Conservation (phyloP, 1,139 yeast species). For the Hemisphaericaspora lyxosophila region DNA sequence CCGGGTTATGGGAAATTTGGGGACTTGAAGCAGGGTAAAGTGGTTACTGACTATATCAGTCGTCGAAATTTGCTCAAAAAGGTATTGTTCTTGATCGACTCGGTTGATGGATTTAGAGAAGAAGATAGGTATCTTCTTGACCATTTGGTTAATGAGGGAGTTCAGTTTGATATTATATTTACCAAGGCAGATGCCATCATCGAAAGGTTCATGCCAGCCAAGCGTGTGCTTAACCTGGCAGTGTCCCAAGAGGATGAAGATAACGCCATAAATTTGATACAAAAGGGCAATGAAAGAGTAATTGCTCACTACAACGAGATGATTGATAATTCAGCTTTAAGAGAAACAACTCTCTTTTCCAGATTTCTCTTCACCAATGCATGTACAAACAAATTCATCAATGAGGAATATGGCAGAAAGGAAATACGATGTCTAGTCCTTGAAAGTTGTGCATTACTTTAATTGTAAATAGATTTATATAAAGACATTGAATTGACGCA, state of each 20-base stretch:
- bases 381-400: slow-evolving; percentile 20
- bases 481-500: background rate
- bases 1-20: slow-evolving; percentile 85
- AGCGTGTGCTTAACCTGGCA: background rate
- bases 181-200: slow-evolving; percentile 69
- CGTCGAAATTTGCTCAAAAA: slow-evolving; percentile 53
- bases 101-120: slow-evolving; percentile 53
- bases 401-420: slow-evolving; percentile 32
- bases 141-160: slow-evolving; percentile 52
- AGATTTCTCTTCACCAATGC: slow-evolving; percentile 37
- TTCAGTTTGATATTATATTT: slow-evolving; percentile 70
- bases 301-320: slow-evolving; percentile 21
- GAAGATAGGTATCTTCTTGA: slow-evolving; percentile 57
- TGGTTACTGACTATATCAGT: slow-evolving; percentile 60
- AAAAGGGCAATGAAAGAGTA: slow-evolving; percentile 24
- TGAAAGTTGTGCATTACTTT: slow-evolving; percentile 28
- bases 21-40: slow-evolving; percentile 61
- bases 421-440: slow-evolving; percentile 36
- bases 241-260: slow-evolving; percentile 1
- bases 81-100: slow-evolving; percentile 62
- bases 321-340: slow-evolving; percentile 19
- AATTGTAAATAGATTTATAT: slow-evolving; percentile 4
- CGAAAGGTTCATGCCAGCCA: slow-evolving; percentile 18
- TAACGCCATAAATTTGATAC: slow-evolving; percentile 13
- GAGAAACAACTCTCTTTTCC: slow-evolving; percentile 29